Conservation (phyloP, 768 basidiomycete species). For the Lepiota brunneoincarnata region DNA sequence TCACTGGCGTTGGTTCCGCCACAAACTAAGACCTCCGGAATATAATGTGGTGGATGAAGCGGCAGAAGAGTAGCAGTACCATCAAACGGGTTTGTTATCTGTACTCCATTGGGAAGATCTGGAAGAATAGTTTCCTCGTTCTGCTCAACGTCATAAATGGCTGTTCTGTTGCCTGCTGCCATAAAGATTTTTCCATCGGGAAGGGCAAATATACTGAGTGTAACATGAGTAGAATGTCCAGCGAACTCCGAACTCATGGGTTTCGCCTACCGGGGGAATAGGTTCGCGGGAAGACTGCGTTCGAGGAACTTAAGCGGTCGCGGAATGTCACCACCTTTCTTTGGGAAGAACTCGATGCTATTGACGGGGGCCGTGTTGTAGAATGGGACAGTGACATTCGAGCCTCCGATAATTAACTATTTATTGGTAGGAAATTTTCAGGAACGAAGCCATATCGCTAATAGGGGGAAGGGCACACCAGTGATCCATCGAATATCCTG, state of each 20-base stretch:
- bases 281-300: conserved; percentile 24
- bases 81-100: conserved; percentile 38
- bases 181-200: conserved; percentile 41
- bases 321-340: conserved; percentile 34
- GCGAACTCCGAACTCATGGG: not conserved
- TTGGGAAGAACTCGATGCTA: conserved; percentile 36
- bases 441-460: not conserved
- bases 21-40: conserved; percentile 45
- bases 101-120: conserved; percentile 42
- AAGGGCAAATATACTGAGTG: conserved; percentile 27
- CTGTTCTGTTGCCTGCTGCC: conserved; percentile 38
- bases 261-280: conserved; percentile 26
- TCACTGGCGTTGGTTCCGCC: conserved; percentile 41
- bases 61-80: conserved; percentile 36
- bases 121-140: conserved; percentile 38
- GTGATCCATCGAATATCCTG: conserved; percentile 29
- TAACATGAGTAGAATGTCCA: not conserved
- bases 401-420: conserved; percentile 27
- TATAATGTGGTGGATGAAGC: conserved; percentile 35
- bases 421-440: not conserved
- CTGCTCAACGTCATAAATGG: conserved; percentile 36
- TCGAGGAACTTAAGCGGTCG: conserved; percentile 25
- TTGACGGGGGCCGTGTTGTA: conserved; percentile 62
- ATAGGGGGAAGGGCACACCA: conserved; percentile 27
- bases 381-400: conserved; percentile 42